Conservation (phyloP, 805 yeast species). For the Candida pseudoglaebosa region DNA sequence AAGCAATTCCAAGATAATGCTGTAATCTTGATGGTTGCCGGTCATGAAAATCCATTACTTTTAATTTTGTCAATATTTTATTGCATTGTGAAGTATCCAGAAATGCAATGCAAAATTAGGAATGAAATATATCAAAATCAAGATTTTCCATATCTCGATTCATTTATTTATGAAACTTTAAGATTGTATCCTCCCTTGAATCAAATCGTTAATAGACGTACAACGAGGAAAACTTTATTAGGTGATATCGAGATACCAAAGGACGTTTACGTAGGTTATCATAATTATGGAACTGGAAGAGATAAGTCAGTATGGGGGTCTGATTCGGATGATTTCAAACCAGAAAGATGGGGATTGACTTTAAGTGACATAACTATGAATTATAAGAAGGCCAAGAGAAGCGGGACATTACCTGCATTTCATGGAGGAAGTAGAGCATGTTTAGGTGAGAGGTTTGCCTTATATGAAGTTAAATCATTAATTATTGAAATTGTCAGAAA, state of each 20-base stretch:
- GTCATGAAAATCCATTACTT: conserved; percentile 61
- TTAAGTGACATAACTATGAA: conserved; percentile 32
- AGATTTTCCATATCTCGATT: conserved; percentile 21
- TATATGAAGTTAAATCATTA: conserved; percentile 41
- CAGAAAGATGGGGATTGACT: conserved; percentile 50
- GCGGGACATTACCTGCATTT: conserved; percentile 47
- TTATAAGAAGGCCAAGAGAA: conserved; percentile 43
- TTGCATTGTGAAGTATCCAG: conserved; percentile 40
- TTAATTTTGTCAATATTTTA: conserved; percentile 45
- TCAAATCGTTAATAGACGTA: conserved; percentile 49
- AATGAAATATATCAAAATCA: conserved; percentile 8
- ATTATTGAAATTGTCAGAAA: conserved; percentile 31
- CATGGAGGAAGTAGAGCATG: conserved; percentile 62
- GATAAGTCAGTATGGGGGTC: conserved; percentile 42
- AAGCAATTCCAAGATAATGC: conserved; percentile 52
- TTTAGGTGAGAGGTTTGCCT: conserved; percentile 56
- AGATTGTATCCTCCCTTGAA: conserved; percentile 55
- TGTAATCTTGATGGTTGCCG: conserved; percentile 54
- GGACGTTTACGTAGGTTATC: conserved; percentile 52
- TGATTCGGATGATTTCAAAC: conserved; percentile 40
- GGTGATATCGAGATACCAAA: conserved; percentile 47
- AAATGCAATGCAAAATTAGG: conserved; percentile 30
- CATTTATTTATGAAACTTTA: conserved; percentile 44
- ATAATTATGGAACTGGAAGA: conserved; percentile 50
- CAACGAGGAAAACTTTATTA: conserved; percentile 33